These are phyloP conservation scores for Microdochium paspali DNA, from an alignment of 2,329 filamentous ascomycete genomes.

Conservation along the genomic window DNA sequence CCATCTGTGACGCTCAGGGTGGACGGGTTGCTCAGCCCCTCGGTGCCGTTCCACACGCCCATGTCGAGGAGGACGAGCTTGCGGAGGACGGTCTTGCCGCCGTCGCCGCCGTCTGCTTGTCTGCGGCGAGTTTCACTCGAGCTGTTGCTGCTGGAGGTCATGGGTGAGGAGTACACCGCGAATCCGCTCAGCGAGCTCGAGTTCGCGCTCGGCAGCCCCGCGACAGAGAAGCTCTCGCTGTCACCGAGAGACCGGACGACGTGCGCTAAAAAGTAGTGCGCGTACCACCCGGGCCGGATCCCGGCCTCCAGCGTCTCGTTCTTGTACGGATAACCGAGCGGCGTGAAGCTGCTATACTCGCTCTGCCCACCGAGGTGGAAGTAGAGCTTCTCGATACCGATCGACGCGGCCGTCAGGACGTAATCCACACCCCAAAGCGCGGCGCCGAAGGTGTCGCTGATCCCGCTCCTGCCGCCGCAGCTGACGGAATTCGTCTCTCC, in stretches of 20 bases:
- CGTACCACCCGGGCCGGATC: slow-evolving; percentile 21
- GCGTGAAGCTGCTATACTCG: slow-evolving; percentile 21
- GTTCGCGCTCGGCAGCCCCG: slow-evolving; percentile 22
- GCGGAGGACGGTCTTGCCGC: slow-evolving; percentile 6
- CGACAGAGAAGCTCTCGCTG: slow-evolving; percentile 8
- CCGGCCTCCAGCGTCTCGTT: slow-evolving; percentile 18
- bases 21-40: slow-evolving; percentile 21
- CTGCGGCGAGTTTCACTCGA: neutral
- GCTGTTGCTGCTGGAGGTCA: neutral
- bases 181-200: slow-evolving; percentile 22
- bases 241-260: slow-evolving; percentile 8
- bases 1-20: slow-evolving; percentile 20
- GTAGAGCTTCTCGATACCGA: slow-evolving; percentile 25
- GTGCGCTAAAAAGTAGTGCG: slow-evolving; percentile 23
- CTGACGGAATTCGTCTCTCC: slow-evolving; percentile 37
- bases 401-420: slow-evolving; percentile 22
- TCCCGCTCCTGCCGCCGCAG: slow-evolving; percentile 26
- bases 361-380: slow-evolving; percentile 32
- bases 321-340: slow-evolving; percentile 15
- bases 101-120: neutral
- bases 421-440: slow-evolving; percentile 40
- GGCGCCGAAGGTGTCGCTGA: slow-evolving; percentile 36
- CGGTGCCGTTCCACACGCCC: slow-evolving; percentile 25
- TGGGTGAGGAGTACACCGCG: slow-evolving; percentile 13
- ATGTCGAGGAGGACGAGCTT: slow-evolving; percentile 25